A percentile compares a stretch with the other conserved stretches of the same genome.
phyloP scores from a whole-genome alignment of 208 protist genomes.

The Leishmania amazonensis region DNA sequence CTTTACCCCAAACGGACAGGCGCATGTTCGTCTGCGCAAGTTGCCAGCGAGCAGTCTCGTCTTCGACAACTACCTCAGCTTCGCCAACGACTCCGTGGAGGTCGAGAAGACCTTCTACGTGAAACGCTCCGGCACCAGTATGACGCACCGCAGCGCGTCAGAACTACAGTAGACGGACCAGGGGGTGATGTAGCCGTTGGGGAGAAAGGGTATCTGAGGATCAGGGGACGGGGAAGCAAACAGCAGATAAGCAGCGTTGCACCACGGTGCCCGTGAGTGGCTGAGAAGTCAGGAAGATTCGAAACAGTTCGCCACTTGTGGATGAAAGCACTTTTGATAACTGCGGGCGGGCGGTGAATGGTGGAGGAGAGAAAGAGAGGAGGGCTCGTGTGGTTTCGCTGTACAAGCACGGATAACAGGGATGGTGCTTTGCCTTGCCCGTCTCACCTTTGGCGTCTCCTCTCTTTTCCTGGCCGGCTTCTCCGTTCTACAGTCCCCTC shows the following conservation, averaged over 20 bases:
- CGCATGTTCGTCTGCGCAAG: slow-evolving; percentile 44
- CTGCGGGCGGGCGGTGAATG: not conserved
- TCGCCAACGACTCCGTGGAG: slow-evolving; percentile 36
- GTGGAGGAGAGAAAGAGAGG: not conserved
- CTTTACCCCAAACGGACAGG: slow-evolving; percentile 37
- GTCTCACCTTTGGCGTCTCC: not conserved
- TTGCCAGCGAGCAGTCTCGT: slow-evolving; percentile 40
- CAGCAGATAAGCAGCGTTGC: not conserved
- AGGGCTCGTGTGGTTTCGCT: not conserved
- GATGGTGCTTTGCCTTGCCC: not conserved
- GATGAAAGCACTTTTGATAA: not conserved
- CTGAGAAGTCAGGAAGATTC: not conserved
- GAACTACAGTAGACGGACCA: slow-evolving; percentile 23
- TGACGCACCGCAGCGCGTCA: slow-evolving; percentile 16
- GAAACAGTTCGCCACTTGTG: not conserved
- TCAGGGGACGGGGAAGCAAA: not conserved
- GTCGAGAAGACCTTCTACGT: slow-evolving; percentile 37
- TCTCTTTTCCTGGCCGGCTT: not conserved
- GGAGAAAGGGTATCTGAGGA: not conserved
- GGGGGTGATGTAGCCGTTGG: not conserved
- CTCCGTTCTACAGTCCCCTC: not conserved
- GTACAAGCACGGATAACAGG: not conserved
- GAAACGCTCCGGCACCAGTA: slow-evolving; percentile 22
- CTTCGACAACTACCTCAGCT: slow-evolving; percentile 59
- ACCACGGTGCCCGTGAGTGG: not conserved